Evolutionary conservation across 2,329 filamentous ascomycete species (phyloP), one percentile per base, ranked within the genome.

Genomic region (Cercospora brassicicola): DNA sequence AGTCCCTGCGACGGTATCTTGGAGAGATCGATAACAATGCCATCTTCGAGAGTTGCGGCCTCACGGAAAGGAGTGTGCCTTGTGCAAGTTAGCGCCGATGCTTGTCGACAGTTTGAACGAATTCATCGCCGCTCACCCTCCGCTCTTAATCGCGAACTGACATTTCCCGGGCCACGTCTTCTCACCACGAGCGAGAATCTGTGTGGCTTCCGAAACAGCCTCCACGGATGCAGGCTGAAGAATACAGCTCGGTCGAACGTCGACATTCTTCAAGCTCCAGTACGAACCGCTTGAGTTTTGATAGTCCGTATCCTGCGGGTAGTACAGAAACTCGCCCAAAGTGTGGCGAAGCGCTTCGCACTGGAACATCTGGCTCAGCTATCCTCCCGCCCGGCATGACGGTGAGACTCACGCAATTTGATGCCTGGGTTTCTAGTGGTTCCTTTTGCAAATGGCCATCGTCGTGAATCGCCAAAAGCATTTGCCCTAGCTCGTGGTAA

Each of bases 11-110:
- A 45, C 18, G 72, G 69, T 62, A 76, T 39, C 6, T 28, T 23
- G 5, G 57, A 36, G 20, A 76, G 59, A 45, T 74, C 71, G 20
- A 77, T 71, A 0, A 70, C 71, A 13, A 77, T 67, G 18, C 75
- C 75, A 30, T 57, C 70, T 15, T 71, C n/a, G 18, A 75, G 72
- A 28, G 70, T 76, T 10, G 69, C 70, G 7, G 67, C 67, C 10
- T 69, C 73, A 2, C 23, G 23, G 4, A 56, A 56, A 9, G 28
- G 53, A n/a, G 28, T 31, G n/a, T 56, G 53, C 6, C 53, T 48
- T 11, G 3, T 11, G 11, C n/a, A 6, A 48, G 0, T 48, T 2
- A 48, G 45, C 18, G 8, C n/a, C 2, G 9, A 11, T 18, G n/a
- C n/a, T n/a, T 48, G 1, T 18, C 8, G 42, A 4, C 42, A 18